Base-by-base conservation (phyloP, 2,329 filamentous ascomycete species). In the Sclerotinia sclerotiorum region DNA sequence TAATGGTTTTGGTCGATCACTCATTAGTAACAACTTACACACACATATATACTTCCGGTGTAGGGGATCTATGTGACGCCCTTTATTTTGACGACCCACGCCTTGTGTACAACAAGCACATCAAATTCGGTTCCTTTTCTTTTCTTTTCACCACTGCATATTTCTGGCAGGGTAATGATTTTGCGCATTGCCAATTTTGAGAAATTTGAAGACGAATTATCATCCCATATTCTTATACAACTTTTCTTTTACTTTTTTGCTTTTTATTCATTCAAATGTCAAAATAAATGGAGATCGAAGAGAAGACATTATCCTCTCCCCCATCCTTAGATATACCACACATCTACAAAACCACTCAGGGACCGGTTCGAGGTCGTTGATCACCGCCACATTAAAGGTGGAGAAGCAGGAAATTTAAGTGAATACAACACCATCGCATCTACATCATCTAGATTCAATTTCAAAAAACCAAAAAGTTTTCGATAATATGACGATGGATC, bases 21-120 rank as follows among this genome's bases (percentile, higher is more conserved):
- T 51, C 48, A 57, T 65, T 65, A 62, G 32, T 67, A 67, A 61
- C 29, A 46, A 54, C 21, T 44, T 44, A 24, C 44, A 35, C 24
- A 58, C 7, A 17, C 32, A 44, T 27, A 58, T 58, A 62, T 51
- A 51, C 51, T 48, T 62, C 60, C 60, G 60, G 58, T 51, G 29
- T 62, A 51, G 44, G 44, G 44, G 60, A 19, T 60, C 61, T 29
- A 46, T 52, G 61, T 65, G 69, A 70, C 65, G 68, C 69, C 69
- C 69, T 58, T 52, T 51, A 29, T 39, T 52, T 64, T 63, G 48
- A 55, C 56, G 69, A 68, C 46, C 62, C 69, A 69, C 65, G 54
- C 68, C 39, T 61, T 48, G 48, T 62, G 65, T 65, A 57, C 60
- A 67, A 61, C 60, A 67, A 61, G 65, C 27, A 54, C 65, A 67